Base-by-base conservation (phyloP, 2,329 filamentous ascomycete species). In the Mycogone perniciosa region DNA sequence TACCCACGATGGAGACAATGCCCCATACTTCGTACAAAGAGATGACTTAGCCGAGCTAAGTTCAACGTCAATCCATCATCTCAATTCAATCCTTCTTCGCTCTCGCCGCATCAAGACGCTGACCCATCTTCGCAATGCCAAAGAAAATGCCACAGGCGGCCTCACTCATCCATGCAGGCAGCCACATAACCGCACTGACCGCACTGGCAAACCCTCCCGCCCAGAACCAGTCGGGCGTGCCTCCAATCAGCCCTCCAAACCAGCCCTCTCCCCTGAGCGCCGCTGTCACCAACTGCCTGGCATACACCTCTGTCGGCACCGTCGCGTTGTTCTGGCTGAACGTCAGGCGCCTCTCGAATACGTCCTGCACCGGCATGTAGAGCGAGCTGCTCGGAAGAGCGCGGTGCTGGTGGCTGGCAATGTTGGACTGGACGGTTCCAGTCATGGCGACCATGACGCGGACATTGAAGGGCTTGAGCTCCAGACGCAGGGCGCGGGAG, bases 371-470 rank as follows among this genome's bases (percentile, higher is more conserved):
- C 5, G 69, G 70, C 62, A 59, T 54, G 63, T 81, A 81, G 20
- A 76, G 66, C 41, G 76, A 80, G 42, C 61, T 63, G 8, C 62
- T 53, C 0, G 76, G 76, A 45, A 81, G 65, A 3, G 55, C 52
- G 51, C 73, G 70, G 54, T 71, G 64, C 1, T 60, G 59, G 38
- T 70, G 69, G 56, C 60, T 64, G 5, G 74, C 72, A 47, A 76
- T 78, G 62, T 77, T 74, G 58, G 73, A 76, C 39, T 65, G 65
- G 9, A 81, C 76, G 2, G 76, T 78, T 27, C 78, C 78, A 0
- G 76, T 74, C 67, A 80, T 73, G 59, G 74, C 74, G 13, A 79
- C 72, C 72, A 80, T 80, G 62, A 81, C 78, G 55, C 78, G 74
- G 7, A 81, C 77, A 57, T 70, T 70, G 42, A 80, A 75, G 1